Base-by-base conservation (phyloP, 2,329 filamentous ascomycete species). In the Apiospora arundinis region DNA sequence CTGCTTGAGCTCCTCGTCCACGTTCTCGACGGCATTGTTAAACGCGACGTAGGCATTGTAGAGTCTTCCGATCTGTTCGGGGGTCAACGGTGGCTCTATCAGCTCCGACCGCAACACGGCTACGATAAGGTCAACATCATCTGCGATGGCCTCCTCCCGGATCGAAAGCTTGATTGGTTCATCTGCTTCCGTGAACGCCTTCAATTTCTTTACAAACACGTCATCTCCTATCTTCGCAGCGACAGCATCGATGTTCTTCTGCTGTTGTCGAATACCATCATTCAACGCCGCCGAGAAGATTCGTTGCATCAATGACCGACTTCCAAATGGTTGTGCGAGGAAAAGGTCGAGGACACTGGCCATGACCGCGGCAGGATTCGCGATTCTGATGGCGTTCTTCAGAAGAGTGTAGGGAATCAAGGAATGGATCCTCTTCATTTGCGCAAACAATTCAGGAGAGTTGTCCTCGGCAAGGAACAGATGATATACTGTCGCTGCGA, bases 391-490 rank as follows among this genome's bases (percentile, higher is more conserved):
- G 66, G 97, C 94, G 79, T 98, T 98, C 85, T 99, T 99, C 80
- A 99, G 87, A 67, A 98, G 86, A 0, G 92, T 92, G 80, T 99
- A 99, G 0, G 96, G 96, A 63, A 99, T 92, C 70, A 98, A 88
- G 0, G 95, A 97, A 80, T 99, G 96, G 69, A 98, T 98, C 73
- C 93, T 91, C 83, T 95, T 97, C 5, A 93, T 92, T 82, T 99
- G 96, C 0, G 95, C 94, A 81, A 98, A 98, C 42, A 99, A 83
- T 79, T 99, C 96, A 0, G 96, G 95, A 0, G 95, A 98, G 81
- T 99, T 99, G 83, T 99, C 96, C 81, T 99, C 96, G 7, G 96
- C 96, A 63, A 99, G 88, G 86, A 99, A 99, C 45, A 99, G 86
- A 81, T 99, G 96, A 80, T 99, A 99, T 72, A 98, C 91, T 28